Conservation (phyloP, 345 rosid genomes). For the Citrus unshiu region DNA sequence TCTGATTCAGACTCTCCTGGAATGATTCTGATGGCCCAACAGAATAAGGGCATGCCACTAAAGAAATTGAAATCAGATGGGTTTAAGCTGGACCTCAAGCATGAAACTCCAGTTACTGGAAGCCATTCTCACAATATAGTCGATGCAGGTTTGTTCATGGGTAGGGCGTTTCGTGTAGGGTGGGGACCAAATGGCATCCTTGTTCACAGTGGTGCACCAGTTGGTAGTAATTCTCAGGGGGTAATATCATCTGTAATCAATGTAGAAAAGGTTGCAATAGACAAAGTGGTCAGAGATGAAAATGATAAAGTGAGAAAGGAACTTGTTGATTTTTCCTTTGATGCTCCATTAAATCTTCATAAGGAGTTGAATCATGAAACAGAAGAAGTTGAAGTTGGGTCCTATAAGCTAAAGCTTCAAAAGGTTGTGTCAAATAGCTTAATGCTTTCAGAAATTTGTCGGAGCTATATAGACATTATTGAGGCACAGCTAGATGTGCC, state of each 20-base stretch:
- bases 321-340: constrained; percentile 65
- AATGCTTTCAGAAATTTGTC: constrained; percentile 71
- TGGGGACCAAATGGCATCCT: constrained; percentile 98
- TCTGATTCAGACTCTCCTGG: constrained; percentile 48
- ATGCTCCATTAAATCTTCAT: constrained; percentile 77
- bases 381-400: constrained; percentile 61
- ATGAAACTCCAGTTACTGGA: constrained; percentile 61
- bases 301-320: constrained; percentile 64
- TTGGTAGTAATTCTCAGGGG: constrained; percentile 44
- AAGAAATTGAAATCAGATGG: constrained; percentile 55
- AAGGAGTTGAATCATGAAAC: constrained; percentile 51
- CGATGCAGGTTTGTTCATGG: constrained; percentile 96
- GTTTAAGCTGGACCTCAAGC: constrained; percentile 66
- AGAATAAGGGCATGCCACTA: constrained; percentile 54
- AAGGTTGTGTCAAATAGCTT: constrained; percentile 57
- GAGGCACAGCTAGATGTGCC: constrained; percentile 80
- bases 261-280: constrained; percentile 81
- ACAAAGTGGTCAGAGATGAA: constrained; percentile 74
- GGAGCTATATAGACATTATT: constrained; percentile 68
- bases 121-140: constrained; percentile 72
- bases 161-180: constrained; percentile 94
- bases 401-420: constrained; percentile 67
- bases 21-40: constrained; percentile 71
- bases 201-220: constrained; percentile 71
- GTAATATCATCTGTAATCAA: constrained; percentile 69